Percentiles rank a stretch among this genome's conserved stretches.
These are phyloP conservation scores for Fraxinus excelsior DNA, from an alignment of 257 asterid genomes.

Conservation along the genomic window DNA sequence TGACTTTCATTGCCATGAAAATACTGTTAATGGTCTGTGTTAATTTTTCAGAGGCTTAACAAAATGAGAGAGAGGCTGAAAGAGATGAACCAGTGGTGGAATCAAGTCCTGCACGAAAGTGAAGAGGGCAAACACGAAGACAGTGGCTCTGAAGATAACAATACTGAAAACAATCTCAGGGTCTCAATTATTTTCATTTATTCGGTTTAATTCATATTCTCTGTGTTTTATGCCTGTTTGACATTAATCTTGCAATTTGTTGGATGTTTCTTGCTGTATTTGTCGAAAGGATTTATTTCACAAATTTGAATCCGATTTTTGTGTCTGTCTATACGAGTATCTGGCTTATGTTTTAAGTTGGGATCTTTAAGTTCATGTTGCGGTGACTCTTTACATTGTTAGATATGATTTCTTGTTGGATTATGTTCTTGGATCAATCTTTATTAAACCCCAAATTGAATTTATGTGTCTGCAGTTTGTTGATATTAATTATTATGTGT, in stretches of 20 bases:
- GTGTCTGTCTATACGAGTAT: not conserved
- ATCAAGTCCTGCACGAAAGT: slow-evolving; percentile 34
- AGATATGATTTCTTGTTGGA: not conserved
- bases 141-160: slow-evolving; percentile 7
- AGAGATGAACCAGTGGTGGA: slow-evolving; percentile 47
- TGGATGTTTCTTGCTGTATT: not conserved
- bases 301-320: not conserved
- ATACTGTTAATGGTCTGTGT: not conserved
- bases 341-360: not conserved
- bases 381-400: not conserved
- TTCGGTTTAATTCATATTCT: not conserved
- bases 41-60: slow-evolving; percentile 41
- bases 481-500: too few species aligned
- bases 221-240: not conserved
- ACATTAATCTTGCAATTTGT: not conserved
- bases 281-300: not conserved
- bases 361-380: not conserved
- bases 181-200: slow-evolving; percentile 20
- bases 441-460: too few species aligned
- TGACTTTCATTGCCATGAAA: not conserved
- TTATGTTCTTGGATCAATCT: not conserved
- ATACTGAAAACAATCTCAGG: slow-evolving; percentile 25
- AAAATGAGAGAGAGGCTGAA: slow-evolving; percentile 40
- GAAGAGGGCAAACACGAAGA: slow-evolving; percentile 22
- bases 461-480: too few species aligned